A percentile compares a stretch with the other conserved stretches of the same genome.
Conservation (phyloP, 768 basidiomycete species). For the Coprinellus aureogranulatus region DNA sequence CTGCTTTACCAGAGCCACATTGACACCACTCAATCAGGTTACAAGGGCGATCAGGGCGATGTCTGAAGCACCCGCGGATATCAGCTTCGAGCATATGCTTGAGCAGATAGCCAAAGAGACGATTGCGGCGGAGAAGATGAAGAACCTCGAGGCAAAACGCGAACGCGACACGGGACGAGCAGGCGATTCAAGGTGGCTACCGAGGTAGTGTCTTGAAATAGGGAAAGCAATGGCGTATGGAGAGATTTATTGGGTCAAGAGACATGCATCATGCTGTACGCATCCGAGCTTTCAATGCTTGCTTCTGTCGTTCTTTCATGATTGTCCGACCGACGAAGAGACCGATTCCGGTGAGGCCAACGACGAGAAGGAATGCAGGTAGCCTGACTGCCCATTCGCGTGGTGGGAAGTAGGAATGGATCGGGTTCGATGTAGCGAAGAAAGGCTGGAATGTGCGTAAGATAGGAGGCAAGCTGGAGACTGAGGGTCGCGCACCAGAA, state of each 20-base stretch:
- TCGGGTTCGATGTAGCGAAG: slow-evolving; percentile 67
- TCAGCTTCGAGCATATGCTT: slow-evolving; percentile 44
- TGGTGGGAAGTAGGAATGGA: slow-evolving; percentile 79
- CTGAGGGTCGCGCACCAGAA: slow-evolving; percentile 84
- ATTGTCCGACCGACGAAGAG: slow-evolving; percentile 77
- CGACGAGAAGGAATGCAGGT: slow-evolving; percentile 77
- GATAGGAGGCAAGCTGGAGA: too few relatives aligned
- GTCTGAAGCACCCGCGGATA: slow-evolving; percentile 49
- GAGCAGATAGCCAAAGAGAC: slow-evolving; percentile 63
- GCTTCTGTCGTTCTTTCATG: slow-evolving; percentile 69
- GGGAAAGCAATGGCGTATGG: slow-evolving; percentile 1
- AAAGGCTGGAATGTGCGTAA: slow-evolving; percentile 57
- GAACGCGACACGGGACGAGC: slow-evolving; percentile 20
- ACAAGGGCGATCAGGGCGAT: slow-evolving; percentile 51
- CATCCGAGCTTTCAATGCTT: slow-evolving; percentile 57
- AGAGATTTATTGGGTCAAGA: too few relatives aligned
- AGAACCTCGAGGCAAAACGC: slow-evolving; percentile 44
- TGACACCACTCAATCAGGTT: slow-evolving; percentile 44
- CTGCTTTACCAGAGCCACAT: too few relatives aligned
- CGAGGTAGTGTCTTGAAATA: slow-evolving; percentile 1
- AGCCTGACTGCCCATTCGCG: slow-evolving; percentile 91
- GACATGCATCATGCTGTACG: slow-evolving; percentile 59
- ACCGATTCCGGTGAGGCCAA: slow-evolving; percentile 80
- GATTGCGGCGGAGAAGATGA: slow-evolving; percentile 67
- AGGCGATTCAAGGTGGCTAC: slow-evolving; percentile 1